Conservation (phyloP, 2,329 filamentous ascomycete species). For the Nectriaceae sp. region DNA sequence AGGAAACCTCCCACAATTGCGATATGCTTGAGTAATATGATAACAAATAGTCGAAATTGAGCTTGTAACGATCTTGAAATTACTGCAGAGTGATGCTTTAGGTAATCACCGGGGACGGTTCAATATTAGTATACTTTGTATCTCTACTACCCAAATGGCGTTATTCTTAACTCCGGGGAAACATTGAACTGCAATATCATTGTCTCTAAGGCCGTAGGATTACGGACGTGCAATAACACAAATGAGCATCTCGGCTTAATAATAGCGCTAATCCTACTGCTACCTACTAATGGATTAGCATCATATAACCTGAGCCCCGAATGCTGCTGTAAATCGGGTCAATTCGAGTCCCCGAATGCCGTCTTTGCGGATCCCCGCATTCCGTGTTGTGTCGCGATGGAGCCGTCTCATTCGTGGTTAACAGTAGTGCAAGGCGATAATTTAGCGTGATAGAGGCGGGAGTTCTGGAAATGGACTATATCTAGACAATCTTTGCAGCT, state of each 20-base stretch:
- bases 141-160: neutral
- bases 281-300: neutral
- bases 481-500: no score
- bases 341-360: neutral
- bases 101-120: neutral
- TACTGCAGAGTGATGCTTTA: neutral
- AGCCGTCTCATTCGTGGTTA: no score
- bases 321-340: neutral
- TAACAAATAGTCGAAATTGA: neutral
- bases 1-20: neutral
- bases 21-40: neutral
- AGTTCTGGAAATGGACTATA: no score
- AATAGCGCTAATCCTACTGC: neutral
- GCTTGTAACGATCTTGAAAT: neutral
- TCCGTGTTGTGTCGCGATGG: neutral
- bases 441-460: no score
- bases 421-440: no score
- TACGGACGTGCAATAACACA: neutral
- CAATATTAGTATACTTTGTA: neutral
- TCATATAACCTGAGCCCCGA: neutral
- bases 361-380: neutral
- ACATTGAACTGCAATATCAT: neutral
- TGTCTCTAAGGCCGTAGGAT: neutral
- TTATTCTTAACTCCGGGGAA: neutral
- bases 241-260: neutral